A percentile compares a stretch with the other conserved stretches of the same genome.
These are phyloP conservation scores for Candida sphagnicola DNA, from an alignment of 805 yeast species.

Conservation along the genomic window DNA sequence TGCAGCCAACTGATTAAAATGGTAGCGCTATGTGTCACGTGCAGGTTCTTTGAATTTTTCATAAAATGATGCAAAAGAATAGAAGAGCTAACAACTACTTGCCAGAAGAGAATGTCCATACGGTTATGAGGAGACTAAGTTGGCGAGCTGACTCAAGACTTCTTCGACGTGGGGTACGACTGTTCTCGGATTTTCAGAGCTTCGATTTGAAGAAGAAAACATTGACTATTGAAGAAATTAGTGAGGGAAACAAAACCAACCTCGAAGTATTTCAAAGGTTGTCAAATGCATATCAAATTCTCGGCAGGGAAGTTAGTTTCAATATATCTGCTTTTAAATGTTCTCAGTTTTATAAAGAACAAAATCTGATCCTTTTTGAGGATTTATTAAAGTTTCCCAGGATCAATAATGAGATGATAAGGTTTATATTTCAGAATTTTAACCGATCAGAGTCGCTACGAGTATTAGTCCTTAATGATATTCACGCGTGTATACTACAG, in stretches of 20 bases:
- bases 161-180: not conserved
- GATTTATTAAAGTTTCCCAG: constrained; percentile 18
- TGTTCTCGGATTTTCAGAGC: not conserved
- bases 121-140: constrained; percentile 1
- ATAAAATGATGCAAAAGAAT: no score
- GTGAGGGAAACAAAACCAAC: not conserved
- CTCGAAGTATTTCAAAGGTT: constrained; percentile 10
- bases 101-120: not conserved
- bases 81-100: no score
- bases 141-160: not conserved
- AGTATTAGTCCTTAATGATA: constrained; percentile 15
- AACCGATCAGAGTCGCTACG: constrained; percentile 16
- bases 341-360: constrained; percentile 10
- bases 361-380: constrained; percentile 11
- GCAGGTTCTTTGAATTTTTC: not conserved
- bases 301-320: constrained; percentile 8
- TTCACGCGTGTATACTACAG: constrained; percentile 7
- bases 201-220: not conserved
- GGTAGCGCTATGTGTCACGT: not conserved
- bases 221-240: not conserved
- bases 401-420: constrained; percentile 14
- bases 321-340: constrained; percentile 12
- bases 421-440: constrained; percentile 12
- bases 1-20: constrained; percentile 1
- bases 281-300: constrained; percentile 13